Conservation (phyloP, 495 filamentous ascomycete genomes). For the Hypoxylon trugodes region DNA sequence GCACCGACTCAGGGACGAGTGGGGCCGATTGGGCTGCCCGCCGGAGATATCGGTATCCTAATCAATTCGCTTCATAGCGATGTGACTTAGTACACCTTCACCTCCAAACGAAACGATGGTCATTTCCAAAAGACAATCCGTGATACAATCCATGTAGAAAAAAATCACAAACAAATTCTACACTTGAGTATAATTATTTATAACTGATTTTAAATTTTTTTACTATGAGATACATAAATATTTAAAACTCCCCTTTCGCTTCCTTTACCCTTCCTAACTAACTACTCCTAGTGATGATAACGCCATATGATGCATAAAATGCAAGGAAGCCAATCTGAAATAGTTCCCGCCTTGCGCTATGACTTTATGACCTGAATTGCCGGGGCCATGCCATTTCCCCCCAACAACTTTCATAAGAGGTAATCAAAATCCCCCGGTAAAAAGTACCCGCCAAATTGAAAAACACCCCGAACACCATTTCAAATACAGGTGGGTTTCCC, state of each 20-base stretch:
- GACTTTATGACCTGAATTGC: slow-evolving; percentile 1
- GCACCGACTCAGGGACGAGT: slow-evolving; percentile 28
- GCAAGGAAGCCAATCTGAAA: slow-evolving; percentile 7
- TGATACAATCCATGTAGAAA: not conserved
- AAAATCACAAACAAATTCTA: too few species aligned
- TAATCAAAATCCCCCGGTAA: not conserved
- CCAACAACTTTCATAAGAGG: slow-evolving; percentile 23
- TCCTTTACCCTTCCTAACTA: too few species aligned
- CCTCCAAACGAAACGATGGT: too few species aligned
- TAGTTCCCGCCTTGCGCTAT: slow-evolving; percentile 21
- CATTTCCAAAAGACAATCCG: too few species aligned
- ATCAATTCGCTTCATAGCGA: not conserved
- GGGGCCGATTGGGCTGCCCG: slow-evolving; percentile 7
- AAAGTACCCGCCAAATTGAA: slow-evolving; percentile 27
- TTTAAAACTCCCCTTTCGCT: too few species aligned
- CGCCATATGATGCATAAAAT: slow-evolving; percentile 26
- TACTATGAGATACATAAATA: too few species aligned
- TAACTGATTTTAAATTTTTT: too few species aligned
- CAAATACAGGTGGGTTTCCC: slow-evolving; percentile 20
- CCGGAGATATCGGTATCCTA: slow-evolving; percentile 35
- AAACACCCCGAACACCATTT: slow-evolving; percentile 22
- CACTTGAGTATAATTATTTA: too few species aligned
- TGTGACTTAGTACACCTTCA: too few species aligned
- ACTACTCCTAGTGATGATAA: too few species aligned
- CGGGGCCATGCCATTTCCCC: too few species aligned